Base-by-base conservation (phyloP, 331 rosid genomes). In the Malus hybrid region DNA sequence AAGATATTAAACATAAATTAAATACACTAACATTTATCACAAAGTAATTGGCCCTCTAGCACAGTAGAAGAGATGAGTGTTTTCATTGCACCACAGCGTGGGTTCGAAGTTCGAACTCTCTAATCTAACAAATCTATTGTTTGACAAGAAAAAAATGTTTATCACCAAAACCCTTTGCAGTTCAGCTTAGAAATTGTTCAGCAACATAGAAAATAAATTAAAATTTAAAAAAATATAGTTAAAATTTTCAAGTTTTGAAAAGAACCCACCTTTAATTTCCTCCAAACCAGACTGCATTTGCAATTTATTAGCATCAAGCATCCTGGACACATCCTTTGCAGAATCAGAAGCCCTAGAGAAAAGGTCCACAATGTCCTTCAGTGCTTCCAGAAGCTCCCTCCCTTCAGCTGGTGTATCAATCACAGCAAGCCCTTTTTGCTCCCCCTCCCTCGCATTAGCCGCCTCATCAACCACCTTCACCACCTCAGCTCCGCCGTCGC, bases 371-470 rank as follows among this genome's bases (percentile, higher is more conserved):
- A 92, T 78, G 36, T 92, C 97, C 71, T 87, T 88, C 86, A 94
- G 76, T 52, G 97, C 97, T 70, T 94, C 99, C 84, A 94, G 86
- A 20, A 94, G 86, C 76, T 94, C 99, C 80, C 99, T 90, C 54
- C 97, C 97, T 69, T 85, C 96, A 13, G 67, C 84, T 50, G 96
- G 97, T 75, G 92, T 83, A 65, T 94, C 87, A 70, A 89, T 84
- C 64, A 89, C 95, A 27, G 84, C 84, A 20, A 86, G 75, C 46
- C 90, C 96, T 36, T 74, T 90, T n/a, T 67, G 88, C 79, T 87
- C 93, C 60, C 52, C 80, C 46, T 80, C 80, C 52, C 69, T 77
- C 57, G 77, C 90, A 55, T 70, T 69, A 63, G 52, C 91, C 69
- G 69, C 74, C 19, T 87, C 88, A 52, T 87, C 88, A 66, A 77